Percentiles rank a stretch among this genome's conserved stretches.
Evolutionary conservation across 306 rosid genomes (phyloP).

Genomic region (Ormosia semicastrata): DNA sequence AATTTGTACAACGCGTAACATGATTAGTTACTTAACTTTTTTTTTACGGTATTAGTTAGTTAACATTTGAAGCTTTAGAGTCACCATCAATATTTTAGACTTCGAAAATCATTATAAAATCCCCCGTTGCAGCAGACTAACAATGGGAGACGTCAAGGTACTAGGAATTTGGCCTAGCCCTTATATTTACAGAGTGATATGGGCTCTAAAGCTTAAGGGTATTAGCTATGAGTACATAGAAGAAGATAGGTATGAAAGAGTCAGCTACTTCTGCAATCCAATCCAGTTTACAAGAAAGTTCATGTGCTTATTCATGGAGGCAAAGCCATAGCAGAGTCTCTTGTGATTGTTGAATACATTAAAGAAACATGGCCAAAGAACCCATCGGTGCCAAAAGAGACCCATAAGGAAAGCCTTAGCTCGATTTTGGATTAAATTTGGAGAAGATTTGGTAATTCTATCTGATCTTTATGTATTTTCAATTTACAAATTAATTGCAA

Average conservation of each 20-base stretch:
- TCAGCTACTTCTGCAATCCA: slow-evolving; percentile 39
- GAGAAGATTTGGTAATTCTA: slow-evolving; percentile 41
- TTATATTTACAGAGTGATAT: slow-evolving; percentile 38
- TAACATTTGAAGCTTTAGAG: too few relatives aligned
- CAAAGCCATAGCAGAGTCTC: slow-evolving; percentile 41
- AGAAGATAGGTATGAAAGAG: slow-evolving; percentile 32
- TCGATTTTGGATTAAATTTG: slow-evolving; percentile 51
- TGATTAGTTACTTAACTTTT: too few relatives aligned
- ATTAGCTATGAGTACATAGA: slow-evolving; percentile 47
- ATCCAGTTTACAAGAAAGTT: slow-evolving; percentile 50
- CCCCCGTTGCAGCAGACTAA: background rate
- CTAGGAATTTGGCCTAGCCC: slow-evolving; percentile 52
- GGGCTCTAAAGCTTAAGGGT: slow-evolving; percentile 45
- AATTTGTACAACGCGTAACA: too few relatives aligned
- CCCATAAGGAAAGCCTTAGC: slow-evolving; percentile 42
- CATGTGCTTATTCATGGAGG: slow-evolving; percentile 52
- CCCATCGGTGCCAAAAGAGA: slow-evolving; percentile 43
- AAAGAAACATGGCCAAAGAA: slow-evolving; percentile 54
- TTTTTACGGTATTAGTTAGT: too few relatives aligned
- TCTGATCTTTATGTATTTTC: background rate
- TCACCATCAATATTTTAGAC: too few relatives aligned
- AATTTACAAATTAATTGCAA: background rate
- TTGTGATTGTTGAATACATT: slow-evolving; percentile 44
- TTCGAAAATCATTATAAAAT: too few relatives aligned
- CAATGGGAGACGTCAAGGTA: slow-evolving; percentile 35